Evolutionary conservation across 2,329 filamentous ascomycete species (phyloP).

Genomic region (Chaetomium strumarium): DNA sequence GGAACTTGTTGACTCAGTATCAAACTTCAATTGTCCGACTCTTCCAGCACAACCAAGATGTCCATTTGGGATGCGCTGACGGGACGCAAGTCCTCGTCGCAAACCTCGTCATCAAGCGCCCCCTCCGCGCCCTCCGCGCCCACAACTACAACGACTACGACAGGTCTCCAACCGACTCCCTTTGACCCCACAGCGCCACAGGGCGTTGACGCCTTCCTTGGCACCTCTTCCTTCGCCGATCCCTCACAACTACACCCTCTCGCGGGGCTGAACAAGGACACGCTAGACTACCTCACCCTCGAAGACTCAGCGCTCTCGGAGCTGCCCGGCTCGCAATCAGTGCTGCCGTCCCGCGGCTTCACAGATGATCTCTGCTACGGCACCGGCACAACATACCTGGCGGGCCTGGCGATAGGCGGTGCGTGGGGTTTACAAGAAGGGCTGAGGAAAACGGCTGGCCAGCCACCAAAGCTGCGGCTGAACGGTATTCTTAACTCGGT

Average conservation of each 20-base stretch:
- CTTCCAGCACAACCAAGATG: conserved; percentile 35
- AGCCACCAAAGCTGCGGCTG: conserved; percentile 82
- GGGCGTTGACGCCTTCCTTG: conserved; percentile 83
- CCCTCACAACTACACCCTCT: conserved; percentile 86
- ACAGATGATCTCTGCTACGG: conserved; percentile 98
- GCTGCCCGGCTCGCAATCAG: conserved; percentile 77
- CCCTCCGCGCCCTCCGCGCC: conserved; percentile 45
- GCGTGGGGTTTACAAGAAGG: conserved; percentile 91
- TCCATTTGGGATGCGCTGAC: conserved; percentile 58
- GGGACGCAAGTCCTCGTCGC: conserved; percentile 47
- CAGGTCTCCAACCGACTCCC: conserved; percentile 39
- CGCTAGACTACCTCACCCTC: conserved; percentile 88
- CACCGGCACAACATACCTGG: conserved; percentile 86
- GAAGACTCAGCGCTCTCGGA: conserved; percentile 87
- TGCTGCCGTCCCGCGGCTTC: conserved; percentile 91
- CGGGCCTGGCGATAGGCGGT: conserved; percentile 80
- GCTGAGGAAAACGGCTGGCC: conserved; percentile 66
- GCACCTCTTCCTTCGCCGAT: conserved; percentile 70
- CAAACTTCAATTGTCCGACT: conserved; percentile 6
- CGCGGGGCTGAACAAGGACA: conserved; percentile 85
- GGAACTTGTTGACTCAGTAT: conserved; percentile 5
- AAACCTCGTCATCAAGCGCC: conserved; percentile 36
- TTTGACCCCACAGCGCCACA: conserved; percentile 69
- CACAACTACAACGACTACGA: conserved; percentile 19
- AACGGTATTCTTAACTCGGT: conserved; percentile 95